A percentile compares a stretch with the other conserved stretches of the same genome.
These are phyloP conservation scores for Streptanthus diversifolius DNA, from an alignment of 345 rosid species.

Conservation along the genomic window DNA sequence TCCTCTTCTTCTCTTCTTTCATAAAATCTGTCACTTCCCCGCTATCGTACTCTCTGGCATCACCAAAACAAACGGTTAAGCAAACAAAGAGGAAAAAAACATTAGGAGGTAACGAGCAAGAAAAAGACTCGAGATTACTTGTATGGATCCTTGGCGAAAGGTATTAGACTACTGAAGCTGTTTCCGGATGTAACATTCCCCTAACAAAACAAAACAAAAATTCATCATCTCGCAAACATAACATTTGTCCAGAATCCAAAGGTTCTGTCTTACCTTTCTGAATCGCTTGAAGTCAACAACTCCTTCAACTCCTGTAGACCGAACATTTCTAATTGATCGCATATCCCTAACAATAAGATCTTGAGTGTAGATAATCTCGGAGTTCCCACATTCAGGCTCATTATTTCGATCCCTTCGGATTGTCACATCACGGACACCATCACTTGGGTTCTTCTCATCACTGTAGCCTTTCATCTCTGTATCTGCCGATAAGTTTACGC, in stretches of 20 bases:
- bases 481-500: constrained; percentile 36
- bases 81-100: constrained; percentile 5
- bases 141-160: constrained; percentile 78
- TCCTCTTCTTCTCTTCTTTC: constrained; percentile 81
- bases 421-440: constrained; percentile 31
- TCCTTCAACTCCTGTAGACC: constrained; percentile 33
- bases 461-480: constrained; percentile 17
- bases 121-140: constrained; percentile 42
- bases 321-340: constrained; percentile 24
- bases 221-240: not conserved
- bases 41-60: constrained; percentile 50
- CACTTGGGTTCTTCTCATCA: constrained; percentile 10
- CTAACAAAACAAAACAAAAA: constrained; percentile 34
- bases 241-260: constrained; percentile 5
- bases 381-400: constrained; percentile 51
- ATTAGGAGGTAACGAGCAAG: constrained; percentile 13
- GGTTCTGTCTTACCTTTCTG: constrained; percentile 60
- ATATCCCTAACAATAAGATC: constrained; percentile 52
- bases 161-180: constrained; percentile 81
- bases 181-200: constrained; percentile 66
- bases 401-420: constrained; percentile 40
- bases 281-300: constrained; percentile 69
- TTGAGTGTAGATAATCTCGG: constrained; percentile 72
- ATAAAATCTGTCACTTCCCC: constrained; percentile 49
- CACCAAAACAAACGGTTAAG: constrained; percentile 4